These are phyloP conservation scores for Euphorbia schlechtendalii DNA, from an alignment of 441 rosid species.

Conservation along the genomic window DNA sequence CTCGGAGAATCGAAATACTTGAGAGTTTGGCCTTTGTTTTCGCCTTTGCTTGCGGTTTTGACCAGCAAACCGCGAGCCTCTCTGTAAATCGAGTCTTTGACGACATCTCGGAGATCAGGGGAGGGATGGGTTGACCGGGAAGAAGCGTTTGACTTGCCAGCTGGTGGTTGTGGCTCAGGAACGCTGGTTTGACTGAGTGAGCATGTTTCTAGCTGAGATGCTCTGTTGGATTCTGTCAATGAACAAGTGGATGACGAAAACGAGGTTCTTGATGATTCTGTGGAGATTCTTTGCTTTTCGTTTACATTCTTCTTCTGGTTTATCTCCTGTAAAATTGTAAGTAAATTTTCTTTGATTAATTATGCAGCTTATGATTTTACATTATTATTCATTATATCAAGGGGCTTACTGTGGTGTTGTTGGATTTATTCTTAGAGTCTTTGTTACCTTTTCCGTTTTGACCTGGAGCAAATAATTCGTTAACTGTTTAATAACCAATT, in stretches of 20 bases:
- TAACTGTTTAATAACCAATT: constrained; percentile 24
- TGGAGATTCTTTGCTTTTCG: constrained; percentile 53
- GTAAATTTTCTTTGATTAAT: constrained; percentile 13
- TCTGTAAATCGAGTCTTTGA: constrained; percentile 57
- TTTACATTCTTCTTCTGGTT: constrained; percentile 39
- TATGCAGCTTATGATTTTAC: constrained; percentile 5
- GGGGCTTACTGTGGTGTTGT: constrained; percentile 46
- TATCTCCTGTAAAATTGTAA: constrained; percentile 50
- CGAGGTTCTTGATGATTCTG: constrained; percentile 67
- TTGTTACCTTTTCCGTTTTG: constrained; percentile 34
- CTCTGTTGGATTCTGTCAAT: constrained; percentile 46
- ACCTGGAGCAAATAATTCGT: constrained; percentile 34
- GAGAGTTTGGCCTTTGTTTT: constrained; percentile 34
- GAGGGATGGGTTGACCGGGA: constrained; percentile 31
- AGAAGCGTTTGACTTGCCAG: constrained; percentile 29
- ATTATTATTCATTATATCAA: background rate
- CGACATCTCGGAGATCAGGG: constrained; percentile 49
- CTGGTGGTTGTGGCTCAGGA: constrained; percentile 23
- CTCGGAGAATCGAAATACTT: constrained; percentile 65
- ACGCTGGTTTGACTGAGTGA: constrained; percentile 26
- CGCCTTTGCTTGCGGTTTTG: constrained; percentile 32
- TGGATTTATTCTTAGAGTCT: constrained; percentile 29
- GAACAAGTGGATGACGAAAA: constrained; percentile 74
- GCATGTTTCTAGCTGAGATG: constrained; percentile 43
- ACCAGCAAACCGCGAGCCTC: constrained; percentile 44